phyloP scores from a whole-genome alignment of 345 rosid genomes.

The Lepidium didymum region DNA sequence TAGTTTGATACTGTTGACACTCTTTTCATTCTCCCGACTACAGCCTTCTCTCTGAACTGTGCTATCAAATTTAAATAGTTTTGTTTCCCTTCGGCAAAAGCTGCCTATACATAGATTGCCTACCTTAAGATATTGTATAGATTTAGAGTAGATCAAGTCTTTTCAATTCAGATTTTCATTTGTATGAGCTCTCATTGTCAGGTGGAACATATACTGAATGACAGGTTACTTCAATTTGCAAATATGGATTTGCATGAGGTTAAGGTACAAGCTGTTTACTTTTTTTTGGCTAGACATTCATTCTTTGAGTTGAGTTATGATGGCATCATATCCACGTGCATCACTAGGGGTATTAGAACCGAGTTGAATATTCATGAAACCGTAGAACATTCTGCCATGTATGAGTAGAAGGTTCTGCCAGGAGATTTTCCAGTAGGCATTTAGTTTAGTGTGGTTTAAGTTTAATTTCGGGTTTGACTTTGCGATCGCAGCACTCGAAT shows the following conservation, averaged over 20 bases:
- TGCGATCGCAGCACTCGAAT: background rate
- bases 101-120: background rate
- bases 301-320: background rate
- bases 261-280: constrained; percentile 56
- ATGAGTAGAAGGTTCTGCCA: constrained; percentile 1
- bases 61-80: background rate
- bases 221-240: constrained; percentile 83
- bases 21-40: background rate
- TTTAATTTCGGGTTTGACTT: background rate
- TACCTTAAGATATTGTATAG: background rate
- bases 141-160: background rate
- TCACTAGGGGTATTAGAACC: background rate
- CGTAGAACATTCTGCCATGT: background rate
- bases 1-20: background rate
- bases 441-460: background rate
- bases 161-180: background rate
- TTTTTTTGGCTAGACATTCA: background rate
- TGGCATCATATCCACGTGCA: background rate
- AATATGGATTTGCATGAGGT: constrained; percentile 82
- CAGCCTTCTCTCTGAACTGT: background rate
- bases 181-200: constrained; percentile 28
- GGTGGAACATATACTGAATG: constrained; percentile 96
- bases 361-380: background rate
- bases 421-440: background rate
- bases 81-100: background rate